Base-by-base conservation (phyloP, 108 stramenopile genomes). In the Pseudonitzschia delicatissima region DNA sequence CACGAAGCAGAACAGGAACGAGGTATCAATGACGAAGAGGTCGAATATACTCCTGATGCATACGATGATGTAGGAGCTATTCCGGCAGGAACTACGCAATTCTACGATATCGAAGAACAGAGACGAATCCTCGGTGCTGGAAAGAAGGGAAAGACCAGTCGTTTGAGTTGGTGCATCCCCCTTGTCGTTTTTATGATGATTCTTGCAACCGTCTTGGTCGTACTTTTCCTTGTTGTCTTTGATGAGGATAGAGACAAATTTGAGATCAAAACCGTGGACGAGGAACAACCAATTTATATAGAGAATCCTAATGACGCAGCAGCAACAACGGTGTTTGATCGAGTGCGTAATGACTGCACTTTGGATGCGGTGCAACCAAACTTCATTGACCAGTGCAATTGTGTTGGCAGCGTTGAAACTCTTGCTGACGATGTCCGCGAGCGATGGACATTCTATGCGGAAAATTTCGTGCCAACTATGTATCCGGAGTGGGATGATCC, bases 341-440 rank as follows among this genome's bases (percentile, higher is more conserved):
- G 57, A 4, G 42, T 76, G 3, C 34, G 33, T 21, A 62, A 52
- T 12, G 57, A 48, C 48, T 76, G 74, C 57, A 37, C 60, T 62
- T 69, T 76, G 23, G 51, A 35, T 28, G 9, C 35, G 4, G 18
- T 36, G 27, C 74, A 76, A 49, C 74, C 74, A 11, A 45, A 76
- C 32, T 51, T 76, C 15, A 76, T 76, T 42, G 74, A 76, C 48
- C 74, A 76, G 25, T 76, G 74, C 68, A 37, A 17, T 34, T 76
- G 74, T 2, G 17, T 21, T 9, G 40, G 40, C 0, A 35, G 17
- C 32, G 66, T 69, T 27, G 18, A 48, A 0, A 61, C 50, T 23
- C 34, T 76, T 49, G 74, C 74, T 5, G 66, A 61, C 23, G 74
- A 76, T 33, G 37, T 76, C 32, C 34, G 34, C 1, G 49, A 17